Conservation (phyloP, 768 basidiomycete genomes). For the Auriculariales sp. region DNA sequence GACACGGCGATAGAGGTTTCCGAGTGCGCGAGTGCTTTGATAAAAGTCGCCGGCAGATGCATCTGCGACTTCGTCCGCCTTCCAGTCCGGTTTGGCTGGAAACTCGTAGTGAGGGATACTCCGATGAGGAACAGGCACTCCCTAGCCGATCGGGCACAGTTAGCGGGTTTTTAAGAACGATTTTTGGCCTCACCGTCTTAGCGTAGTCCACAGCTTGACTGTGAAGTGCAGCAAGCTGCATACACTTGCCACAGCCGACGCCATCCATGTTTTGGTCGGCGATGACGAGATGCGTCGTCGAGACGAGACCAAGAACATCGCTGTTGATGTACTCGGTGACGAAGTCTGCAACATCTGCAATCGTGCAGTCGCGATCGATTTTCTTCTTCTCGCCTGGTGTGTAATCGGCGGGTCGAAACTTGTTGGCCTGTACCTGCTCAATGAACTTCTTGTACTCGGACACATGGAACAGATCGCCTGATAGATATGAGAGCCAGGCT, state of each 20-base stretch:
- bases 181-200: conserved; percentile 32
- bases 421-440: neutral
- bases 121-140: neutral
- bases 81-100: conserved; percentile 67
- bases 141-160: neutral
- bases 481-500: neutral
- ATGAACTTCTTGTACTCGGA: neutral
- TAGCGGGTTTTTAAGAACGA: neutral
- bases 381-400: neutral
- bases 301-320: conserved; percentile 10
- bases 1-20: conserved; percentile 5
- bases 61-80: conserved; percentile 37
- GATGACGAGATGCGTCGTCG: conserved; percentile 8
- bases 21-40: conserved; percentile 3
- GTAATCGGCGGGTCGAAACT: neutral
- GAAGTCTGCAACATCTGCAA: conserved; percentile 10
- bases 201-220: conserved; percentile 9
- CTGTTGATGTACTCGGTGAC: conserved; percentile 10
- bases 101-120: conserved; percentile 14
- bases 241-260: conserved; percentile 8
- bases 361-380: conserved; percentile 1
- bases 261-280: conserved; percentile 11
- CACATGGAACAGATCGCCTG: neutral
- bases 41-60: neutral
- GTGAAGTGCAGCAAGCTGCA: conserved; percentile 9